Conservation (phyloP, 768 basidiomycete species). For the Kwoniella bestiolae region DNA sequence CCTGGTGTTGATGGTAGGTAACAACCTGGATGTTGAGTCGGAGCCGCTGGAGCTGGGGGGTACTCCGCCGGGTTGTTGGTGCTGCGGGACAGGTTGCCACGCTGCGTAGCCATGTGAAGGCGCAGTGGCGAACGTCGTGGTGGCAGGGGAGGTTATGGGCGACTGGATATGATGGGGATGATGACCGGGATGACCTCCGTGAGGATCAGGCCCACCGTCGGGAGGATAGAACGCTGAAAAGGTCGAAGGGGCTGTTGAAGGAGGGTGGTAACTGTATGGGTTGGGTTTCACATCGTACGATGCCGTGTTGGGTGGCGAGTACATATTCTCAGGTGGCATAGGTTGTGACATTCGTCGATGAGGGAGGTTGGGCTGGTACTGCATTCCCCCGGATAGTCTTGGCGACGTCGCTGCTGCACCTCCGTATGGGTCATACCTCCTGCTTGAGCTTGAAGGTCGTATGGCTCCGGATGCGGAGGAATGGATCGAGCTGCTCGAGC, state of each 20-base stretch:
- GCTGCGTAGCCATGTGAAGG: constrained; percentile 5
- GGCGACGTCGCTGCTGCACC: constrained; percentile 12
- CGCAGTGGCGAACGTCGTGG: constrained; percentile 4
- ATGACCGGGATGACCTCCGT: constrained; percentile 1
- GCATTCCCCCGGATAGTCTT: constrained; percentile 4
- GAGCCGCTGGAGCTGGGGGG: background rate
- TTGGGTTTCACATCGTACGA: constrained; percentile 26
- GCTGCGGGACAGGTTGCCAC: constrained; percentile 17
- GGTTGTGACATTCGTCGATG: constrained; percentile 25
- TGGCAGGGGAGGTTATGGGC: constrained; percentile 1
- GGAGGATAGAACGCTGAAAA: constrained; percentile 27
- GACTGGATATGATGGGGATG: constrained; percentile 1
- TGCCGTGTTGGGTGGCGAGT: constrained; percentile 7
- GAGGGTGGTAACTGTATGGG: constrained; percentile 26
- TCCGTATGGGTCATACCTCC: constrained; percentile 33
- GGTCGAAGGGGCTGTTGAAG: constrained; percentile 25
- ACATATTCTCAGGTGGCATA: constrained; percentile 12
- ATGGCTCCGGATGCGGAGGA: constrained; percentile 22
- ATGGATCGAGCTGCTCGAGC: constrained; percentile 23
- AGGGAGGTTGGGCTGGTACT: background rate
- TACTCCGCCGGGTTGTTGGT: background rate
- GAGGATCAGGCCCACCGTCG: background rate
- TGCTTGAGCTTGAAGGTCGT: constrained; percentile 23
- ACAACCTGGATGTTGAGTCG: constrained; percentile 12
- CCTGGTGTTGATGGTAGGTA: constrained; percentile 9